These are phyloP conservation scores for Aspergillus sp. DNA, from an alignment of 2,329 filamentous ascomycete genomes.

Conservation along the genomic window DNA sequence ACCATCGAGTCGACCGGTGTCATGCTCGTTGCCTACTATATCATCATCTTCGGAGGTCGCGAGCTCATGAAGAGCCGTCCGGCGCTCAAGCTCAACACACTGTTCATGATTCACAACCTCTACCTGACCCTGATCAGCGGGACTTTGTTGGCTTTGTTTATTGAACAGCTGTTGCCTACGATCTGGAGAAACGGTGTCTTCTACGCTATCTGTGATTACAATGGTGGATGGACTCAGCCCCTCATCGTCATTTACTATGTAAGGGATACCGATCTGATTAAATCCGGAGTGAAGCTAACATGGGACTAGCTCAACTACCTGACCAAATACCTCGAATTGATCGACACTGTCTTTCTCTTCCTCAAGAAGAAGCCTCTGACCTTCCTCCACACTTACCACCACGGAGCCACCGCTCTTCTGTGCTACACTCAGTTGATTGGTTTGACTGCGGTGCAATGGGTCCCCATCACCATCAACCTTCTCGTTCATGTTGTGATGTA, in stretches of 20 bases:
- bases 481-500: conserved; percentile 98
- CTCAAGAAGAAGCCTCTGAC: conserved; percentile 99
- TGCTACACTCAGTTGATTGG: conserved; percentile 97
- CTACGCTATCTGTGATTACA: conserved; percentile 67
- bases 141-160: conserved; percentile 72
- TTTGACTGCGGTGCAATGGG: conserved; percentile 89
- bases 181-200: conserved; percentile 76
- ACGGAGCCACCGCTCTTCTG: conserved; percentile 90
- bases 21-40: conserved; percentile 82
- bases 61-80: conserved; percentile 84
- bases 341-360: conserved; percentile 95
- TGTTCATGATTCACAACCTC: conserved; percentile 97
- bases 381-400: conserved; percentile 98
- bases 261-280: conserved; percentile 35
- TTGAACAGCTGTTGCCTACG: conserved; percentile 84
- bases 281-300: conserved; percentile 30
- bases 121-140: conserved; percentile 81
- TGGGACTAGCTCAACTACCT: conserved; percentile 79
- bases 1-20: conserved; percentile 76
- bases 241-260: conserved; percentile 96
- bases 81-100: conserved; percentile 75
- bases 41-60: conserved; percentile 85
- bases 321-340: conserved; percentile 92
- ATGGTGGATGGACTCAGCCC: conserved; percentile 89
- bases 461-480: conserved; percentile 86